phyloP scores from a whole-genome alignment of 2,329 filamentous ascomycete species.

The Thermoascus crustaceus region DNA sequence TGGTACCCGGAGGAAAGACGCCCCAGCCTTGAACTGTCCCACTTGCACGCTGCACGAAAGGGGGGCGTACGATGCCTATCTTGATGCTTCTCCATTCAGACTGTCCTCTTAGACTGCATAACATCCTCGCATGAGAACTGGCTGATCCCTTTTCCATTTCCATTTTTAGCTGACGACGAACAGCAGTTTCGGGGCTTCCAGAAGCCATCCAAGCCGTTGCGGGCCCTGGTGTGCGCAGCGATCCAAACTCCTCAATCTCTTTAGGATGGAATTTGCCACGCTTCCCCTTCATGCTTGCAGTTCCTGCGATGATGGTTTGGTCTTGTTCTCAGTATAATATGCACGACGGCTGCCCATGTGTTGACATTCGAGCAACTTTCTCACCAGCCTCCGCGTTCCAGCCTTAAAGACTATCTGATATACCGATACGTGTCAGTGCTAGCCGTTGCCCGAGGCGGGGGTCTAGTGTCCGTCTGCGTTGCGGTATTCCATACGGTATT shows the following conservation, averaged over 20 bases:
- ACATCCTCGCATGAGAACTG: background rate
- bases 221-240: background rate
- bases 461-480: background rate
- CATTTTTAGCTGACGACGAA: constrained; percentile 1
- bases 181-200: background rate
- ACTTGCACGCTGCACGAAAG: background rate
- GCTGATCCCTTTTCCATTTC: constrained; percentile 1
- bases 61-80: background rate
- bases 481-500: constrained; percentile 1
- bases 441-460: constrained; percentile 1
- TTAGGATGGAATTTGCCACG: constrained; percentile 1
- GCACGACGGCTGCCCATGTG: background rate
- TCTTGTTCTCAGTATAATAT: constrained; percentile 1
- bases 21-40: background rate
- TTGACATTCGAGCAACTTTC: background rate
- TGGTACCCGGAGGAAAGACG: background rate
- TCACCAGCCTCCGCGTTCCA: background rate
- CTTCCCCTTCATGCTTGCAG: constrained; percentile 1
- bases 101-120: constrained; percentile 1
- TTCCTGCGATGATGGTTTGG: background rate
- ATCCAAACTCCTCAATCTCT: background rate
- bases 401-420: background rate
- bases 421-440: constrained; percentile 2
- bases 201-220: constrained; percentile 2
- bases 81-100: background rate